These are phyloP conservation scores for Naematelia aurantialba DNA, from an alignment of 768 basidiomycete genomes.

Conservation along the genomic window DNA sequence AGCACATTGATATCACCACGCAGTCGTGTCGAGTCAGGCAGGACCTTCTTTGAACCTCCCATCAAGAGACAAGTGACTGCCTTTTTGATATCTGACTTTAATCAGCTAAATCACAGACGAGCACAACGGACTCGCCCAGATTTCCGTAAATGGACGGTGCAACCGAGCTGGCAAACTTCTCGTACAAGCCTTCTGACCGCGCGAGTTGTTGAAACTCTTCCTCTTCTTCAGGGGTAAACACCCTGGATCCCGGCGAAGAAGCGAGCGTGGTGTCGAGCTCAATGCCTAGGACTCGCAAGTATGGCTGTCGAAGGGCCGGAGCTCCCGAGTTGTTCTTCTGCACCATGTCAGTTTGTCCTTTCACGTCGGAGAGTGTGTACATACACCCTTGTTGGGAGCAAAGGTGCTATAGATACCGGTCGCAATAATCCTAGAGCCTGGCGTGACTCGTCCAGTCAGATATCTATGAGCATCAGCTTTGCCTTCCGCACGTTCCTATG, in stretches of 20 bases:
- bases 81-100: slow-evolving; percentile 85
- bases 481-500: neutral
- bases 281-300: slow-evolving; percentile 86
- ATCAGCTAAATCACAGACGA: neutral
- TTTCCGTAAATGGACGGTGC: slow-evolving; percentile 97
- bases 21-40: slow-evolving; percentile 95
- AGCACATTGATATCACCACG: slow-evolving; percentile 98
- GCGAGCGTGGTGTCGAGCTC: slow-evolving; percentile 78
- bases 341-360: neutral
- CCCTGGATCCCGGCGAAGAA: slow-evolving; percentile 65
- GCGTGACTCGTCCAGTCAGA: slow-evolving; percentile 86
- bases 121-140: slow-evolving; percentile 60
- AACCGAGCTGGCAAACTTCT: slow-evolving; percentile 87
- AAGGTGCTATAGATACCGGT: slow-evolving; percentile 98
- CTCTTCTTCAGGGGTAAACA: slow-evolving; percentile 90
- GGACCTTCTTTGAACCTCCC: slow-evolving; percentile 92
- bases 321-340: slow-evolving; percentile 60
- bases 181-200: slow-evolving; percentile 82
- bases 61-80: slow-evolving; percentile 93
- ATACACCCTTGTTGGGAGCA: slow-evolving; percentile 66
- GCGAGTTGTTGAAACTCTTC: slow-evolving; percentile 93
- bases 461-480: slow-evolving; percentile 51
- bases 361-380: neutral
- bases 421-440: slow-evolving; percentile 89
- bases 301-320: slow-evolving; percentile 86